phyloP scores from a whole-genome alignment of 305 asterid genomes.

The Fraxinus dipetala region DNA sequence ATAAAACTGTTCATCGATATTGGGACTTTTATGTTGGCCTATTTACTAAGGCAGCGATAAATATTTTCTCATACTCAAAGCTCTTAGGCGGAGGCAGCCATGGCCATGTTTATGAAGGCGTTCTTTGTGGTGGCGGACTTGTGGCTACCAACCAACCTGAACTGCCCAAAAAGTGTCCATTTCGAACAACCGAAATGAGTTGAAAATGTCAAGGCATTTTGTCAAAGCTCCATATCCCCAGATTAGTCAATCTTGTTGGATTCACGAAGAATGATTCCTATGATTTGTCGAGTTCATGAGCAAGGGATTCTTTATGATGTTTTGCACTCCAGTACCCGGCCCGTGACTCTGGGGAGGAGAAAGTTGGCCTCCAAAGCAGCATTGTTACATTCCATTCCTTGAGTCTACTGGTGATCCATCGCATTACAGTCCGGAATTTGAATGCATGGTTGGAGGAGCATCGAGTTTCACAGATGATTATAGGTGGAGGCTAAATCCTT shows the following conservation, averaged over 20 bases:
- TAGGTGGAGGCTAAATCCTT: conserved; percentile 69
- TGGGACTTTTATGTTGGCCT: neutral
- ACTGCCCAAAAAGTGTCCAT: conserved; percentile 16
- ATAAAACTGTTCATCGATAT: neutral
- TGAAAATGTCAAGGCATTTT: conserved; percentile 5
- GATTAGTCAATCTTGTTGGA: conserved; percentile 72
- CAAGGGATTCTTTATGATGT: conserved; percentile 71
- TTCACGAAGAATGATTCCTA: conserved; percentile 39
- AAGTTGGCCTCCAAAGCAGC: conserved; percentile 69
- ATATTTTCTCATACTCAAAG: neutral
- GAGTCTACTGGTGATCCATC: conserved; percentile 63
- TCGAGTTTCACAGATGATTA: conserved; percentile 59
- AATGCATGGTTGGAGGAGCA: conserved; percentile 79
- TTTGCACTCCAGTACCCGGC: conserved; percentile 56
- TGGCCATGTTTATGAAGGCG: conserved; percentile 57
- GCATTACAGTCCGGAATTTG: conserved; percentile 67
- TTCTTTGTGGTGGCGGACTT: conserved; percentile 39
- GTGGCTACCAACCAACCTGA: conserved; percentile 69
- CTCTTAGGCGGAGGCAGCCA: conserved; percentile 34
- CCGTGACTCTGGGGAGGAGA: conserved; percentile 68
- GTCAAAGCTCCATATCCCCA: conserved; percentile 60
- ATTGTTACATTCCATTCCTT: conserved; percentile 57
- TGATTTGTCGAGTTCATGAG: conserved; percentile 75
- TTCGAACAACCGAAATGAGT: conserved; percentile 45
- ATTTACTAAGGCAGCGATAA: neutral